A percentile compares a stretch with the other conserved stretches of the same genome.
Conservation (phyloP, 83 land plant genomes). For the Larix sibirica region DNA sequence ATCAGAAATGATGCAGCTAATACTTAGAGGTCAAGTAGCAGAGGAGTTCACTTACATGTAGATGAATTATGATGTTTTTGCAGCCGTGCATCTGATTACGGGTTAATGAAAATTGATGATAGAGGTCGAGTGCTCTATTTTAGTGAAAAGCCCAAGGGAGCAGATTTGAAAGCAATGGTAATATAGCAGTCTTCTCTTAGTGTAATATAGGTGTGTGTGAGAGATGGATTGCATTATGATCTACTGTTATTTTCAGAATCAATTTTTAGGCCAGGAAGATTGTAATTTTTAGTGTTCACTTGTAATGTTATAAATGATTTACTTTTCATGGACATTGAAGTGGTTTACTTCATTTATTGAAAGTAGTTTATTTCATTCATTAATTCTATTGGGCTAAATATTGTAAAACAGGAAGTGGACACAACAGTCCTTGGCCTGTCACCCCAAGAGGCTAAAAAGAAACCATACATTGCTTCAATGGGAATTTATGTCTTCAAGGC, state of each 20-base stretch:
- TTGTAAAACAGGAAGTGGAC: conserved; percentile 66
- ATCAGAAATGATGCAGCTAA: no score
- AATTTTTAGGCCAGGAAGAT: not conserved
- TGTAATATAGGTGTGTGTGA: not conserved
- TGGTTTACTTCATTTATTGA: not conserved
- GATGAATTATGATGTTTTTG: not conserved
- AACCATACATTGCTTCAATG: conserved; percentile 97
- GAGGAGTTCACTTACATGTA: not conserved
- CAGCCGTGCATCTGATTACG: conserved; percentile 66
- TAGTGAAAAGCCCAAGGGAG: conserved; percentile 55
- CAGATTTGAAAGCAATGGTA: conserved; percentile 49
- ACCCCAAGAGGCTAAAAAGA: conserved; percentile 56
- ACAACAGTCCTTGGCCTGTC: conserved; percentile 72
- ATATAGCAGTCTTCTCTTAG: not conserved
- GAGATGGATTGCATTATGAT: not conserved
- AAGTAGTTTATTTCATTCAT: not conserved
- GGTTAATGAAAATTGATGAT: conserved; percentile 55
- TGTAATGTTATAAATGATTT: not conserved
- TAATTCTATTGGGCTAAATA: not conserved
- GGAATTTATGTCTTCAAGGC: conserved; percentile 89
- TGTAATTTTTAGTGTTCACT: not conserved
- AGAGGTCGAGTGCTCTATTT: conserved; percentile 44
- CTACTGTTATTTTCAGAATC: not conserved
- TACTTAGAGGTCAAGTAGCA: no score
- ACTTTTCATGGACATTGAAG: not conserved